Conservation (phyloP, 2,329 filamentous ascomycete species). For the Polychaeton citri region DNA sequence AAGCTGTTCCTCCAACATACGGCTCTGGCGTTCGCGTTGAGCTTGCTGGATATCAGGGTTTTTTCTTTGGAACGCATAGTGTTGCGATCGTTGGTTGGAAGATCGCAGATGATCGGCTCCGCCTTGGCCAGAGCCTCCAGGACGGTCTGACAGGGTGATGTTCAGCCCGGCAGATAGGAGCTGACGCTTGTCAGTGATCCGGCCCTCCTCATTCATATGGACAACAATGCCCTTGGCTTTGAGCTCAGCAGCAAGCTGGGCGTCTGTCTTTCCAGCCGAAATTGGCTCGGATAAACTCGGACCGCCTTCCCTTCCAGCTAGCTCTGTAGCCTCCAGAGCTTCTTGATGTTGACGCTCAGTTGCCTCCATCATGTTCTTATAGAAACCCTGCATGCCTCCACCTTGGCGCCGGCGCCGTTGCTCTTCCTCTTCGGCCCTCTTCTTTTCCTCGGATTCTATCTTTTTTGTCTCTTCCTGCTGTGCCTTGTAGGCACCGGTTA, state of each 20-base stretch:
- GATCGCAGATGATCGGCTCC: constrained; percentile 19
- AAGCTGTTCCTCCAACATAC: constrained; percentile 67
- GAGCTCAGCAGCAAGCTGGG: constrained; percentile 53
- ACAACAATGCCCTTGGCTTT: constrained; percentile 51
- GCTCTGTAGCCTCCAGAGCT: constrained; percentile 44
- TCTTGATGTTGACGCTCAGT: constrained; percentile 58
- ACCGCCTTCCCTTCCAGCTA: constrained; percentile 30
- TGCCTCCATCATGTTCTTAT: constrained; percentile 58
- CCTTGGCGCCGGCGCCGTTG: constrained; percentile 54
- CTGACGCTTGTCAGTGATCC: constrained; percentile 75
- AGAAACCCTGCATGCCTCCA: constrained; percentile 57
- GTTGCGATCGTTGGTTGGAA: constrained; percentile 12
- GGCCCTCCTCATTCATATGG: constrained; percentile 66
- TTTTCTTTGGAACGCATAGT: constrained; percentile 11
- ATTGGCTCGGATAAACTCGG: not conserved
- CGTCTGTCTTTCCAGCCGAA: constrained; percentile 28
- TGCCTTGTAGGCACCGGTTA: constrained; percentile 68
- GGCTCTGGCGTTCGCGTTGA: constrained; percentile 61
- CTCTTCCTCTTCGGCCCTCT: constrained; percentile 51
- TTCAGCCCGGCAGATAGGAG: constrained; percentile 65
- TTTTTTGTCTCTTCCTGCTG: constrained; percentile 64
- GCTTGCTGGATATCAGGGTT: constrained; percentile 43
- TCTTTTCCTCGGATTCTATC: constrained; percentile 59
- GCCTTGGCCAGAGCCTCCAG: not conserved
- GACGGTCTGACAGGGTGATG: constrained; percentile 31